phyloP scores from a whole-genome alignment of 2,329 filamentous ascomycete species.

The Aspergillus sp. region DNA sequence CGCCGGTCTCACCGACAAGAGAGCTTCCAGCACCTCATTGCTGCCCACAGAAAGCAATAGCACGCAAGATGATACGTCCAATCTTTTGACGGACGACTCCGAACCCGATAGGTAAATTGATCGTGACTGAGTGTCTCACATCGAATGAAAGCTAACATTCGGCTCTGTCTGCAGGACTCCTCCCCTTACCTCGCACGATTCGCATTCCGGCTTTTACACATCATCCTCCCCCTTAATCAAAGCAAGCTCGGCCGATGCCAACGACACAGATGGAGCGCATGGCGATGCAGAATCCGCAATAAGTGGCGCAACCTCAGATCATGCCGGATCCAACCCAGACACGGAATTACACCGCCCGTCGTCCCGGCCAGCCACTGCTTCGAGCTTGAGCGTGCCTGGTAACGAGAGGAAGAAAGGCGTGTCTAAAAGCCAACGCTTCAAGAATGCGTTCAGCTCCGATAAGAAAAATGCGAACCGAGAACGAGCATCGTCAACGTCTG shows the following conservation, averaged over 20 bases:
- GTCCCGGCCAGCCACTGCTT: conserved; percentile 26
- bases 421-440: conserved; percentile 71
- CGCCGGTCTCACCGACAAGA: conserved; percentile 18
- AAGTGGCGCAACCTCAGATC: conserved; percentile 27
- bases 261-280: conserved; percentile 34
- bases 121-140: background rate
- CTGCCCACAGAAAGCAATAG: conserved; percentile 23
- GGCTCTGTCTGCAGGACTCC: conserved; percentile 37
- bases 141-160: conserved; percentile 23
- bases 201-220: conserved; percentile 67
- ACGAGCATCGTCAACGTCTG: conserved; percentile 42
- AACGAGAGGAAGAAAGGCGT: conserved; percentile 56
- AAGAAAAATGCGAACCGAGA: conserved; percentile 55
- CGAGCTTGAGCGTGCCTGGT: conserved; percentile 33
- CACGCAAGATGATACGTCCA: conserved; percentile 24
- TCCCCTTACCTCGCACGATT: conserved; percentile 58
- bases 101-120: conserved; percentile 42
- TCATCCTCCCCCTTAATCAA: conserved; percentile 68
- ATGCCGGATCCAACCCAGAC: conserved; percentile 44
- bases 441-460: conserved; percentile 64
- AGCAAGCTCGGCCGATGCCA: conserved; percentile 48
- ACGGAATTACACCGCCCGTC: conserved; percentile 30
- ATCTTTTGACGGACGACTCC: conserved; percentile 36
- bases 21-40: conserved; percentile 23
- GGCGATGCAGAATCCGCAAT: conserved; percentile 27